These are phyloP conservation scores for Neonectria neomacrospora DNA, from an alignment of 2,329 filamentous ascomycete genomes.

Conservation along the genomic window DNA sequence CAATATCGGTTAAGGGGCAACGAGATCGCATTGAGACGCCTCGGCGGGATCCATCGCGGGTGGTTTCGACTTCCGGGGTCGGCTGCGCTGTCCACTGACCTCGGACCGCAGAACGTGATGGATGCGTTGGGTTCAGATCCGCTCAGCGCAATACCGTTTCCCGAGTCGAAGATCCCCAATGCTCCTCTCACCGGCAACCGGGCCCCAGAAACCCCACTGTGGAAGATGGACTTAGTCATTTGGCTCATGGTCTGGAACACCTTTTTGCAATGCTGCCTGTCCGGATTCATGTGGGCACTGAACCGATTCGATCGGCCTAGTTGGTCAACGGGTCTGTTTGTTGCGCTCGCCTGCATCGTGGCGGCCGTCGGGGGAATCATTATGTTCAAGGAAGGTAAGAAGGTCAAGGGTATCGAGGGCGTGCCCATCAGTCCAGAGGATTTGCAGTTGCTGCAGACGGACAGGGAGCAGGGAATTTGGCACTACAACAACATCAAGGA, in stretches of 20 bases:
- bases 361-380: constrained; percentile 75
- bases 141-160: constrained; percentile 65
- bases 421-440: constrained; percentile 71
- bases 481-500: constrained; percentile 62
- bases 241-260: constrained; percentile 86
- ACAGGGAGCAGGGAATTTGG: constrained; percentile 65
- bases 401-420: constrained; percentile 77
- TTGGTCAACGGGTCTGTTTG: constrained; percentile 84
- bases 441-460: constrained; percentile 59
- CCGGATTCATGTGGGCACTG: constrained; percentile 85
- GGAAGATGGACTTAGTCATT: constrained; percentile 84
- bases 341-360: constrained; percentile 77
- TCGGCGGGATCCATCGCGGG: constrained; percentile 78
- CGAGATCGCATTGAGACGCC: constrained; percentile 68
- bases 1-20: constrained; percentile 68
- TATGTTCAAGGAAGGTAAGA: constrained; percentile 77
- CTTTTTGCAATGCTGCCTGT: constrained; percentile 77
- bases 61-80: constrained; percentile 82
- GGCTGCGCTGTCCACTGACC: constrained; percentile 62
- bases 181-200: constrained; percentile 77
- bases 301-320: constrained; percentile 78
- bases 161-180: constrained; percentile 70
- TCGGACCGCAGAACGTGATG: constrained; percentile 65
- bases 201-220: constrained; percentile 72
- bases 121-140: constrained; percentile 51